Base-by-base conservation (phyloP, 805 yeast species). In the Nakazawaea sp. region DNA sequence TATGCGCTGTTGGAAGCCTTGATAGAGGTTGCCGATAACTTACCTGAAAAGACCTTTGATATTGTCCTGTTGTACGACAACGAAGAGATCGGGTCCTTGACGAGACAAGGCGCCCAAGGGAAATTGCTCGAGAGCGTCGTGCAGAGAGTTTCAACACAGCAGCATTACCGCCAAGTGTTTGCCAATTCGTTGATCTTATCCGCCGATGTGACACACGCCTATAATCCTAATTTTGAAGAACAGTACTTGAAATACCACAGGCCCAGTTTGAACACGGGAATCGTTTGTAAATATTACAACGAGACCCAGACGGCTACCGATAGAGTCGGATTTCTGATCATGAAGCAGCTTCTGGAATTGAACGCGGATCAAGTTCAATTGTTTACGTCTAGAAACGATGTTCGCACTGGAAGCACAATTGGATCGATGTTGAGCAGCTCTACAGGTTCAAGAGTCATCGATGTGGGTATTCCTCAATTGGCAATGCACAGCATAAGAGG, bases 401-500 rank as follows among this genome's bases (percentile, higher is more conserved):
- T 84, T 11, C 72, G 92, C 52, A 78, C 88, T 1, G 96, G 96
- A 20, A 92, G 94, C 29, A 85, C 95, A 18, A 84, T 87, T 51
- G 96, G 96, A 0, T 95, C 86, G 15, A 65, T 71, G n/a, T 62
- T 79, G 36, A 62, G 83, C 8, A 58, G 72, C 25, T 72, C 68
- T 43, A 78, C 85, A 1, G 87, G 87, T 36, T 83, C 85, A 3
- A 66, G 85, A 50, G 80, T 89, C 27, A 73, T 83, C 38, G 95
- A 85, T 50, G 58, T 83, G 39, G 95, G 95, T 35, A 80, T 85
- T 46, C 78, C 94, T 2, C 92, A 85, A 59, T 65, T 82, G 48
- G 72, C 90, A 2, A 85, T 85, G 95, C 95, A 85, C 59, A 78
- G 87, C 30, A 81, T 85, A 46, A 70, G 95, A 50, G 94, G 92